These are phyloP conservation scores for Trichoderma harzianum DNA, from an alignment of 2,329 filamentous ascomycete species.

Conservation along the genomic window DNA sequence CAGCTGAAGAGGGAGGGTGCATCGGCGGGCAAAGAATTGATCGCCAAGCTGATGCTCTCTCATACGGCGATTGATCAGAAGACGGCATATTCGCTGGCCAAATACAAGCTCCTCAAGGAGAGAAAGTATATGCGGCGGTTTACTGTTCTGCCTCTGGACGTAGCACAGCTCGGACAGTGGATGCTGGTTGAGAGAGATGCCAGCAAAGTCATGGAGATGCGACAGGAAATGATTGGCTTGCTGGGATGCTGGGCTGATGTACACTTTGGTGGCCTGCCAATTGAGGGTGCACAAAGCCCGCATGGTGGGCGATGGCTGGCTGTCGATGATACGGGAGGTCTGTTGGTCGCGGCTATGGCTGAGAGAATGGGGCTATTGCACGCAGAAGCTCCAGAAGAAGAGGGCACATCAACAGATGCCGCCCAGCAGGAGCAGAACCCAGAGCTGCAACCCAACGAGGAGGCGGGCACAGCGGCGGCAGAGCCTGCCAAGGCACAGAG, in stretches of 20 bases:
- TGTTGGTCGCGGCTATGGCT: slow-evolving; percentile 78
- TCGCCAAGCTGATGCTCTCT: slow-evolving; percentile 86
- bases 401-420: background rate
- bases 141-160: slow-evolving; percentile 78
- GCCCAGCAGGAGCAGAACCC: slow-evolving; percentile 13
- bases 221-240: slow-evolving; percentile 78
- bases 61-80: slow-evolving; percentile 91
- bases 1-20: slow-evolving; percentile 70
- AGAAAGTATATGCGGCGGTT: slow-evolving; percentile 92
- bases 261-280: slow-evolving; percentile 52
- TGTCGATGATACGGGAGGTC: slow-evolving; percentile 81
- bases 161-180: slow-evolving; percentile 71
- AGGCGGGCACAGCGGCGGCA: background rate
- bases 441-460: slow-evolving; percentile 11
- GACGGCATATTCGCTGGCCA: slow-evolving; percentile 87
- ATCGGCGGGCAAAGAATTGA: slow-evolving; percentile 80
- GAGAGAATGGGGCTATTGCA: slow-evolving; percentile 85
- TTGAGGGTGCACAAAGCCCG: slow-evolving; percentile 26
- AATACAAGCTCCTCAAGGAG: slow-evolving; percentile 92
- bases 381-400: slow-evolving; percentile 31
- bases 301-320: slow-evolving; percentile 65
- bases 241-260: slow-evolving; percentile 88
- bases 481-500: slow-evolving; percentile 23
- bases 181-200: slow-evolving; percentile 78
- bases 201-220: slow-evolving; percentile 76